phyloP scores from a whole-genome alignment of 2,329 filamentous ascomycete species.

The Tolypocladium guangdongense region DNA sequence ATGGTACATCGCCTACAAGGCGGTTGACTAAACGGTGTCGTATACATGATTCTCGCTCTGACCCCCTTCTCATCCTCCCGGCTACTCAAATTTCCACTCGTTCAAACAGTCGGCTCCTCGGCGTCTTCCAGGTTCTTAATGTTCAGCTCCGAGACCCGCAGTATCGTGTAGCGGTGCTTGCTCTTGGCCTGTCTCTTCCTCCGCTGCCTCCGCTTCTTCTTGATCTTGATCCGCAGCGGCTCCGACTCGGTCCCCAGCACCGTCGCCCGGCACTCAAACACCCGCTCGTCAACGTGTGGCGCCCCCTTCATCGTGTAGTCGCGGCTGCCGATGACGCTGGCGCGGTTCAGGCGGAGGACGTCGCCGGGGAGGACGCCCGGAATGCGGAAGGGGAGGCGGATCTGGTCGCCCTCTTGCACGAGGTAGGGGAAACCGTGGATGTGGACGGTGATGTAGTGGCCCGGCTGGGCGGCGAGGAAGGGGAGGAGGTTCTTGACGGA shows the following conservation, averaged over 20 bases:
- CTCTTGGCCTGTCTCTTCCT: slow-evolving; percentile 67
- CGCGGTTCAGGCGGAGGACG: slow-evolving; percentile 77
- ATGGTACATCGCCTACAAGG: slow-evolving; percentile 1
- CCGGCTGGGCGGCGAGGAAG: slow-evolving; percentile 59
- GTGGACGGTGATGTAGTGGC: slow-evolving; percentile 70
- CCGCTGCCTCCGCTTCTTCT: slow-evolving; percentile 70
- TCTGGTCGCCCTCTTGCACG: slow-evolving; percentile 61
- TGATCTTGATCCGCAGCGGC: slow-evolving; percentile 65
- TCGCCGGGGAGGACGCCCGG: slow-evolving; percentile 69
- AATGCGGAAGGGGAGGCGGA: slow-evolving; percentile 74
- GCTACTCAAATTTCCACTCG: neutral
- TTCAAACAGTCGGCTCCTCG: slow-evolving; percentile 11
- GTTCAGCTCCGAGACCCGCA: slow-evolving; percentile 74
- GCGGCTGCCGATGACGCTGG: slow-evolving; percentile 68
- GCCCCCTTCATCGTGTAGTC: slow-evolving; percentile 81
- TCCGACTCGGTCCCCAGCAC: slow-evolving; percentile 79
- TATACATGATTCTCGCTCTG: neutral
- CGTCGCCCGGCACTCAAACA: slow-evolving; percentile 77
- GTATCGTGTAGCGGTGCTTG: slow-evolving; percentile 82
- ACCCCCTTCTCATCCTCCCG: neutral
- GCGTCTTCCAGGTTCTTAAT: slow-evolving; percentile 39
- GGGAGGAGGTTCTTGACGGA: slow-evolving; percentile 54
- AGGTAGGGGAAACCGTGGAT: slow-evolving; percentile 75
- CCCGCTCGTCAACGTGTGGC: slow-evolving; percentile 70
- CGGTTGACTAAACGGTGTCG: neutral